phyloP scores from a whole-genome alignment of 2,329 filamentous ascomycete genomes.

The Colletotrichum sp. region DNA sequence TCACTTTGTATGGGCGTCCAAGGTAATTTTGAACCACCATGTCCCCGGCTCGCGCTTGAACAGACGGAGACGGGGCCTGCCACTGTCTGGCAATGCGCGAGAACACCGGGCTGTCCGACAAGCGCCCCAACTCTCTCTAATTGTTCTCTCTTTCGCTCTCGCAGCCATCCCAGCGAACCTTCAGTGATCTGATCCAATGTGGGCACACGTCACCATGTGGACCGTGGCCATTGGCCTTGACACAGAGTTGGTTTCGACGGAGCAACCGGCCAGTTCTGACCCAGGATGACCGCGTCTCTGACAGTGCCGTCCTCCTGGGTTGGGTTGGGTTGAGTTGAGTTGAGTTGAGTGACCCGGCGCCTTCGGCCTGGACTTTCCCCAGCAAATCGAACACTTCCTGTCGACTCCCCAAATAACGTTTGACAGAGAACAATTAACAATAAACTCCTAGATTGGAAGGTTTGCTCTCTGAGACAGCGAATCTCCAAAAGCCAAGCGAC shows the following conservation, averaged over 20 bases:
- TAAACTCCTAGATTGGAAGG: neutral
- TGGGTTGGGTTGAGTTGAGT: neutral
- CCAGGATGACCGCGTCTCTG: neutral
- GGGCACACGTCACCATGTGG: slow-evolving; percentile 5
- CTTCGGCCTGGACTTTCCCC: neutral
- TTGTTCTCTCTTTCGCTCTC: neutral
- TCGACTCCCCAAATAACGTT: neutral
- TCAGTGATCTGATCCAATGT: neutral
- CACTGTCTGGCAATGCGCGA: neutral
- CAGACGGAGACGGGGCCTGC: neutral
- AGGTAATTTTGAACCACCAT: neutral
- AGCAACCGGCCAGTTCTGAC: neutral
- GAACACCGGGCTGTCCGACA: neutral
- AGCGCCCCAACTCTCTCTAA: neutral
- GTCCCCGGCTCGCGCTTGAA: neutral
- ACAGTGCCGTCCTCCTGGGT: neutral
- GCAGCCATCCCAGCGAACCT: slow-evolving; percentile 9
- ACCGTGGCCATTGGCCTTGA: slow-evolving; percentile 1
- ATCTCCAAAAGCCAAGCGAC: neutral
- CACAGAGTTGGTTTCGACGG: slow-evolving; percentile 18
- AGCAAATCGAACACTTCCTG: neutral
- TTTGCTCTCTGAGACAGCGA: slow-evolving; percentile 10
- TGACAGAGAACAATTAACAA: neutral
- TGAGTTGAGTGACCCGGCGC: neutral
- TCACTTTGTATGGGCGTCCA: neutral